Conservation (phyloP, 2,329 filamentous ascomycete genomes). For the Capronia americana region DNA sequence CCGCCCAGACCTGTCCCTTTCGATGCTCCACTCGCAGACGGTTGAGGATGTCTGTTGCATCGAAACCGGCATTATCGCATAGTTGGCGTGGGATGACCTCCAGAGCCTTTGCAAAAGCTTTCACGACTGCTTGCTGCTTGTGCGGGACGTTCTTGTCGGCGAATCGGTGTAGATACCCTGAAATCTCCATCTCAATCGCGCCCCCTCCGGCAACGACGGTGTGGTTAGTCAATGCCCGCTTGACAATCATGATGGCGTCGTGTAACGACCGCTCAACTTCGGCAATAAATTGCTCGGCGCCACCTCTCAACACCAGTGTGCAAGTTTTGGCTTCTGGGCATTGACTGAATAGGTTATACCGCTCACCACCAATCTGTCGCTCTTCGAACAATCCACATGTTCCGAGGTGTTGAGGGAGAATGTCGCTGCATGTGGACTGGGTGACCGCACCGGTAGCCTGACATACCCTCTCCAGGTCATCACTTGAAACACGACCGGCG, state of each 20-base stretch:
- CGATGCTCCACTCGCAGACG: constrained; percentile 94
- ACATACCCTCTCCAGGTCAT: constrained; percentile 95
- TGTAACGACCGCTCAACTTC: constrained; percentile 97
- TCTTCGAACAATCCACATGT: constrained; percentile 92
- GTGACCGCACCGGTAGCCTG: constrained; percentile 90
- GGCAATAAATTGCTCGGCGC: constrained; percentile 98
- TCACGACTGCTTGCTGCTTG: constrained; percentile 98
- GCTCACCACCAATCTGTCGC: constrained; percentile 94
- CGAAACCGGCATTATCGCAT: constrained; percentile 98
- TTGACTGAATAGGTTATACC: constrained; percentile 98
- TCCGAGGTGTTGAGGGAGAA: constrained; percentile 84
- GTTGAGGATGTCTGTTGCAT: constrained; percentile 97
- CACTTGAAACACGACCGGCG: constrained; percentile 85
- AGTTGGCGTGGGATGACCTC: constrained; percentile 96
- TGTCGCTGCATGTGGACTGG: constrained; percentile 97
- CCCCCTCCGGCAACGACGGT: constrained; percentile 95
- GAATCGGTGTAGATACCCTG: constrained; percentile 87
- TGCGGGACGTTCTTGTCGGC: constrained; percentile 90
- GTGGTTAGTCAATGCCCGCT: constrained; percentile 93
- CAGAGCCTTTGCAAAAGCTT: constrained; percentile 94
- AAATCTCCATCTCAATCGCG: constrained; percentile 95
- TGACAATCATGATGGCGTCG: constrained; percentile 99
- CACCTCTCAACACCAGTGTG: constrained; percentile 91
- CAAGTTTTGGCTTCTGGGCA: constrained; percentile 96
- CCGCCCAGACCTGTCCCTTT: constrained; percentile 90